Evolutionary conservation across 2,329 filamentous ascomycete species (phyloP), one percentile per base, ranked within the genome.

Genomic region (Microsporum canis): DNA sequence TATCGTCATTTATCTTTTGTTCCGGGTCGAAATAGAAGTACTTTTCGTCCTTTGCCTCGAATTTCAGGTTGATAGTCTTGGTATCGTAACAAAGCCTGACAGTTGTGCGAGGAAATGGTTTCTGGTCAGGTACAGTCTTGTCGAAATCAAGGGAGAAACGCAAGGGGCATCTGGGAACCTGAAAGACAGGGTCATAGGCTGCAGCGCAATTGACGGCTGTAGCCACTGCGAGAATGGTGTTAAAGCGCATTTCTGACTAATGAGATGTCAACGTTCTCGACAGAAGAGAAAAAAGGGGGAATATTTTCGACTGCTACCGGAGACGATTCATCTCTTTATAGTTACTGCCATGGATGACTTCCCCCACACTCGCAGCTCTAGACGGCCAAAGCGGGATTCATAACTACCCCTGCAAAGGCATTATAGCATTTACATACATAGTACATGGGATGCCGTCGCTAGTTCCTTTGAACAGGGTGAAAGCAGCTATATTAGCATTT

Each of bases 81-180:
- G 73, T 66, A 10, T 75, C 74, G 68, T 80, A 81, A 68, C 79
- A 81, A 7, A 80, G 71, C 60, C 76, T 74, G 57, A 79, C 76
- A 47, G 77, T 66, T 0, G 79, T 81, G 51, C 66, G 68, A 1
- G 78, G 77, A 61, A 81, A 80, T 17, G 68, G 63, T 31, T 64
- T 65, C 61, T 68, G 62, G 56, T 76, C 72, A 1, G 79, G 79
- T 31, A 80, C 76, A 0, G 76, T 73, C 60, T 72, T 75, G 68
- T 70, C 66, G 69, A 62, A 64, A 17, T 17, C 47, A 12, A 49
- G 31, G 12, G 47, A 61, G 49, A 55, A 38, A 49, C 39, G 58
- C 23, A 31, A 41, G 10, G 64, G 64, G 23, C 64, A 65, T 33
- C 8, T 29, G 7, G 58, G 60, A n/a, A 64, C 64, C 1, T n/a